A percentile compares a stretch with the other conserved stretches of the same genome.
Evolutionary conservation across 2,329 filamentous ascomycete genomes (phyloP).

Genomic region (Exophiala oligosperma): DNA sequence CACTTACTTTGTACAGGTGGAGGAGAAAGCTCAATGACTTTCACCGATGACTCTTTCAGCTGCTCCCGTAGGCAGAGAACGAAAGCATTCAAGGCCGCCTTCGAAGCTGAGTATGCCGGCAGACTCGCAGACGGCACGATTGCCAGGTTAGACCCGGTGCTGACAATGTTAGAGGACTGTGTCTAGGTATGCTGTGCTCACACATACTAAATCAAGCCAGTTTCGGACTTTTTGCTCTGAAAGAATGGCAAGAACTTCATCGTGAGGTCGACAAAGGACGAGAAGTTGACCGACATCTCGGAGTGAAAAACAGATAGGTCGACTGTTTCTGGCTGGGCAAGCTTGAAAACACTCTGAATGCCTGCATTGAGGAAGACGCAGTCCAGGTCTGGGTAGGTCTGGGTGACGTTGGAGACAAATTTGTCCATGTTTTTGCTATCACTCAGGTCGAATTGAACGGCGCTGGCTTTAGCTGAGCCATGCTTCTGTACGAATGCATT

Average conservation of each 20-base stretch:
- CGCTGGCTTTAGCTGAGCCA: slow-evolving; percentile 43
- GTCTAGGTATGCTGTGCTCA: not conserved
- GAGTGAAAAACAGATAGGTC: slow-evolving; percentile 41
- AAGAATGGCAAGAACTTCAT: slow-evolving; percentile 51
- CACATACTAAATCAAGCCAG: slow-evolving; percentile 37
- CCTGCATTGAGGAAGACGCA: slow-evolving; percentile 60
- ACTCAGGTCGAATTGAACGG: slow-evolving; percentile 49
- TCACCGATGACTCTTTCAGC: slow-evolving; percentile 37
- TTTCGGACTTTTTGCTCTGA: slow-evolving; percentile 29
- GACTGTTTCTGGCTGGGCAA: slow-evolving; percentile 47
- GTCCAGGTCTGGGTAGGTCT: slow-evolving; percentile 53
- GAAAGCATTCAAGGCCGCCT: slow-evolving; percentile 54
- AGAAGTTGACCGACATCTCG: slow-evolving; percentile 53
- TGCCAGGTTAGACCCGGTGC: slow-evolving; percentile 46
- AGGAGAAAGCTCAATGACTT: slow-evolving; percentile 53
- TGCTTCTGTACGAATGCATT: slow-evolving; percentile 49
- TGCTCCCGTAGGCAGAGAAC: slow-evolving; percentile 47
- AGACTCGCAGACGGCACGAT: slow-evolving; percentile 49
- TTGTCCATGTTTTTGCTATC: slow-evolving; percentile 43
- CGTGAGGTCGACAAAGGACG: slow-evolving; percentile 46
- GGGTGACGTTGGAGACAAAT: slow-evolving; percentile 42
- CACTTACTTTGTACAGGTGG: slow-evolving; percentile 40
- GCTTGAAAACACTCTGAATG: slow-evolving; percentile 51
- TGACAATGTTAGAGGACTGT: slow-evolving; percentile 14
- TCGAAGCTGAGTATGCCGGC: slow-evolving; percentile 55